phyloP scores from a whole-genome alignment of 352 stramenopile genomes.

The Albugo laibachii region DNA sequence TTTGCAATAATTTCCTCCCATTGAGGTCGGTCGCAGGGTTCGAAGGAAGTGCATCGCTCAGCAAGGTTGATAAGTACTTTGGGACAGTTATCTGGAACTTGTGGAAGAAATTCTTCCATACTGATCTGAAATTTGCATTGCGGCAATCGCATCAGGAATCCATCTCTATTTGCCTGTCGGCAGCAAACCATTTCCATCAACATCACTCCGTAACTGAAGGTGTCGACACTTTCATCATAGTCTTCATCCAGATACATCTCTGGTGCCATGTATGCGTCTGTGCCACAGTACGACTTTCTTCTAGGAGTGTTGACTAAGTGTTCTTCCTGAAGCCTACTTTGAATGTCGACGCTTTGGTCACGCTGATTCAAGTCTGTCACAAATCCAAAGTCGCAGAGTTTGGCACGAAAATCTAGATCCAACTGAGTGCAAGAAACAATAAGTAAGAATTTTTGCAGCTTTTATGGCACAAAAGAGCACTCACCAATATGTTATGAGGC shows the following conservation, averaged over 20 bases:
- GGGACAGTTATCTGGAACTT: conserved; percentile 39
- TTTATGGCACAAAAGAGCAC: neutral
- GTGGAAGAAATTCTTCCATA: conserved; percentile 37
- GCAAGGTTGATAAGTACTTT: conserved; percentile 29
- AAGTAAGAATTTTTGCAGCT: neutral
- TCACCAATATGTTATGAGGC: conserved; percentile 65
- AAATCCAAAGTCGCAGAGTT: conserved; percentile 77
- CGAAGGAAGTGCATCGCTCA: conserved; percentile 56
- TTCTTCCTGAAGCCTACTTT: conserved; percentile 5
- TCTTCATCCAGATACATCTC: conserved; percentile 11
- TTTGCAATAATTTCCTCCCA: too few species aligned
- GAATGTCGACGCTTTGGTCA: conserved; percentile 4
- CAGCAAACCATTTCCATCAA: conserved; percentile 79
- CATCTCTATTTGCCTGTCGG: conserved; percentile 51
- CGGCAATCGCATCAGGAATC: conserved; percentile 62
- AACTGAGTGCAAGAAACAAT: conserved; percentile 11
- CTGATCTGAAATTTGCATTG: conserved; percentile 61
- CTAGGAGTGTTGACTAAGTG: conserved; percentile 15
- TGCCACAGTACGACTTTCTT: conserved; percentile 74
- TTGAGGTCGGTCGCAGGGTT: conserved; percentile 37
- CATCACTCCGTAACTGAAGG: conserved; percentile 73
- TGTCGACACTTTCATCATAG: conserved; percentile 54
- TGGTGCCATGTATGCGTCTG: conserved; percentile 36
- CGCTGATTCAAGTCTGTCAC: conserved; percentile 39
- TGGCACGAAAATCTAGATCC: conserved; percentile 40